Evolutionary conservation across 768 basidiomycete genomes (phyloP).

Genomic region (Tylopilus sp.): DNA sequence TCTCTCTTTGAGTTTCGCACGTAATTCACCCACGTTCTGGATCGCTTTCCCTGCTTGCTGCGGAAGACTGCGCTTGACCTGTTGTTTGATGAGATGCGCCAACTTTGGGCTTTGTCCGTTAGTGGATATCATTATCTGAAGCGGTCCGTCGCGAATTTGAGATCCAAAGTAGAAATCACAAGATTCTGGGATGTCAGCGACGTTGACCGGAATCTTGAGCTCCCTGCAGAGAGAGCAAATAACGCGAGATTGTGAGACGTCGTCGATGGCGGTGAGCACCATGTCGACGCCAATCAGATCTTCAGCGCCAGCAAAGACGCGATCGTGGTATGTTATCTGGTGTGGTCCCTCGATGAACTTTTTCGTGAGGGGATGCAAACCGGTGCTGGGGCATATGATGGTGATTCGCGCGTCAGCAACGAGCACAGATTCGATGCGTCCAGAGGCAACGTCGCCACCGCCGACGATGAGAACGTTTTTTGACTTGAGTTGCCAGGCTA

Average conservation of each 20-base stretch:
- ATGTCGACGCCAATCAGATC: slow-evolving; percentile 74
- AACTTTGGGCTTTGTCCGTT: slow-evolving; percentile 91
- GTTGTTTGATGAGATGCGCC: slow-evolving; percentile 75
- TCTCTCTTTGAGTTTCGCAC: slow-evolving; percentile 68
- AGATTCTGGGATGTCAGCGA: slow-evolving; percentile 90
- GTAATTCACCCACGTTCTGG: slow-evolving; percentile 69
- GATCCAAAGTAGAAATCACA: slow-evolving; percentile 99
- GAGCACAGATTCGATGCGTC: slow-evolving; percentile 84
- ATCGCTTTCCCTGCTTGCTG: slow-evolving; percentile 74
- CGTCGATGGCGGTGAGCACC: slow-evolving; percentile 92
- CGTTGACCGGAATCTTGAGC: slow-evolving; percentile 82
- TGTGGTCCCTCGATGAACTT: slow-evolving; percentile 43
- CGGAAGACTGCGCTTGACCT: slow-evolving; percentile 66
- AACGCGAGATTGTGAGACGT: slow-evolving; percentile 63
- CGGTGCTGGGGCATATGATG: slow-evolving; percentile 66
- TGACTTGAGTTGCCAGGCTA: slow-evolving; percentile 89
- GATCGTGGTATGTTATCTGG: slow-evolving; percentile 67
- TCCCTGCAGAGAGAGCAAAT: slow-evolving; percentile 71
- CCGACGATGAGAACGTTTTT: slow-evolving; percentile 89
- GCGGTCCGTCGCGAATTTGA: slow-evolving; percentile 82
- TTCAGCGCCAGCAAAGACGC: slow-evolving; percentile 58
- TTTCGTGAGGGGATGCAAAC: slow-evolving; percentile 61
- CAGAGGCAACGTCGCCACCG: slow-evolving; percentile 88
- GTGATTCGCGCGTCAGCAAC: slow-evolving; percentile 74
- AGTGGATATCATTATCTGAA: slow-evolving; percentile 96